Conservation (phyloP, 805 yeast genomes). For the Ogataea nitratoaversa region DNA sequence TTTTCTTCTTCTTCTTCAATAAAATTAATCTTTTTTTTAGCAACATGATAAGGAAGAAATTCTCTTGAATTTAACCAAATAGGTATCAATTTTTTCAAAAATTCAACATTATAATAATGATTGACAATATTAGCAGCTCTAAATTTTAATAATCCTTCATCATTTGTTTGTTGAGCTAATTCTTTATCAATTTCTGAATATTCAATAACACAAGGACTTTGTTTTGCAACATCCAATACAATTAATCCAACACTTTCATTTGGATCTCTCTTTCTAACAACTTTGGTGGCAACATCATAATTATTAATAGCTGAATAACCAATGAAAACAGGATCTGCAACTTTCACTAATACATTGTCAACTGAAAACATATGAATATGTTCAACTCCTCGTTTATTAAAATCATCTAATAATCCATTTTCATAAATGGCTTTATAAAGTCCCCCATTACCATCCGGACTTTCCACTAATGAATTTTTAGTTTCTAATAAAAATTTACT, state of each 20-base stretch:
- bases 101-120: conserved; percentile 86
- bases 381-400: conserved; percentile 62
- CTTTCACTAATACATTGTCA: conserved; percentile 85
- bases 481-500: conserved; percentile 60
- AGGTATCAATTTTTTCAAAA: conserved; percentile 55
- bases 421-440: conserved; percentile 76
- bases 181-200: conserved; percentile 84
- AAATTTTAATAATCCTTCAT: conserved; percentile 58
- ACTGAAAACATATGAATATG: conserved; percentile 97
- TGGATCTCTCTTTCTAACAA: conserved; percentile 88
- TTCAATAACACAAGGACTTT: conserved; percentile 86
- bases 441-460: conserved; percentile 99
- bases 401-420: conserved; percentile 64
- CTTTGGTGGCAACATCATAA: conserved; percentile 84
- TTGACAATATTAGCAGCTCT: conserved; percentile 97
- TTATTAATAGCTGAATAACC: conserved; percentile 74
- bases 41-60: conserved; percentile 88
- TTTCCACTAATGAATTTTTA: conserved; percentile 56
- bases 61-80: conserved; percentile 65
- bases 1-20: conserved; percentile 45
- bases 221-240: conserved; percentile 54
- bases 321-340: conserved; percentile 87
- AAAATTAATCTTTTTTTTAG: conserved; percentile 73
- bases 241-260: conserved; percentile 88
- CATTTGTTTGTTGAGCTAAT: conserved; percentile 63